A percentile compares a stretch with the other conserved stretches of the same genome.
Evolutionary conservation across 2,329 filamentous ascomycete genomes (phyloP).

Genomic region (Trichoderma cornu-damae): DNA sequence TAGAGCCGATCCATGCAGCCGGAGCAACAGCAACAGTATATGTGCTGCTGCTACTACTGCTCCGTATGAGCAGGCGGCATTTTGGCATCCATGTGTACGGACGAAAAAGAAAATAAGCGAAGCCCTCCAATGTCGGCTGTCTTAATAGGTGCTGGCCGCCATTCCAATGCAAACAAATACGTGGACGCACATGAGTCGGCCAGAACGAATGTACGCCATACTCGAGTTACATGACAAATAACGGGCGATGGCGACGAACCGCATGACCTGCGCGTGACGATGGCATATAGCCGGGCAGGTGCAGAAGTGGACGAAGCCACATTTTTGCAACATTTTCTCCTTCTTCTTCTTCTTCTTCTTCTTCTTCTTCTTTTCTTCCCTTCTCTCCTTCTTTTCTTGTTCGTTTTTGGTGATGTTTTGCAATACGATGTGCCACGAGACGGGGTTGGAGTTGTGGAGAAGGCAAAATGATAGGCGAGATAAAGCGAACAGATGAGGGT

Average conservation of each 20-base stretch:
- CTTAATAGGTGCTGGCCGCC: background rate
- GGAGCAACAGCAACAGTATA: constrained; percentile 2
- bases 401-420: background rate
- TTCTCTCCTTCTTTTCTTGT: background rate
- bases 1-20: constrained; percentile 12
- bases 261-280: constrained; percentile 12
- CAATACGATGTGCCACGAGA: background rate
- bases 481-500: background rate
- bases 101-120: constrained; percentile 1
- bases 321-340: background rate
- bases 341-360: background rate
- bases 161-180: background rate
- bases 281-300: constrained; percentile 2
- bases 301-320: background rate
- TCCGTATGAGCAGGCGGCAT: background rate
- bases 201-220: background rate
- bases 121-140: background rate
- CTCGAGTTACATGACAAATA: constrained; percentile 4
- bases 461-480: constrained; percentile 8
- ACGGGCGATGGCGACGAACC: background rate
- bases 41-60: background rate
- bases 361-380: background rate
- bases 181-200: constrained; percentile 12
- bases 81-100: background rate
- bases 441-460: constrained; percentile 10